phyloP scores from a whole-genome alignment of 495 filamentous ascomycete genomes.

The Zalerion maritima region DNA sequence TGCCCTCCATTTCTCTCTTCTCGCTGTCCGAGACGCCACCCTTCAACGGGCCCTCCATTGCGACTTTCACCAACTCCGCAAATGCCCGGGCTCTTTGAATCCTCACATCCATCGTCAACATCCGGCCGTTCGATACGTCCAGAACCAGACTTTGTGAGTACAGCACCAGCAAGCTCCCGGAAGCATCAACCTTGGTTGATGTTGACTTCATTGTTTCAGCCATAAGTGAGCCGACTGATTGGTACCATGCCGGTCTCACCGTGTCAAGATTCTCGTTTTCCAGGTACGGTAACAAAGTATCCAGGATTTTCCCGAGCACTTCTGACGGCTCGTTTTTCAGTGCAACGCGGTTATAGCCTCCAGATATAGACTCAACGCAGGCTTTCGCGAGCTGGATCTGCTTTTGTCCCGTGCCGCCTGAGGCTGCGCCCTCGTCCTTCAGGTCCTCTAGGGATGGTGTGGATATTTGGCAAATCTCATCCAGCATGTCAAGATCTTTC shows the following conservation, averaged over 20 bases:
- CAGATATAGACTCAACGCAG: slow-evolving; percentile 24
- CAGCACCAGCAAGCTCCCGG: slow-evolving; percentile 9
- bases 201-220: slow-evolving; percentile 10
- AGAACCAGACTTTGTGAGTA: slow-evolving; percentile 24
- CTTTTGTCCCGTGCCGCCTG: slow-evolving; percentile 10
- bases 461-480: slow-evolving; percentile 50
- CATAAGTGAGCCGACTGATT: slow-evolving; percentile 15
- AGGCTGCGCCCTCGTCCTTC: slow-evolving; percentile 33
- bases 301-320: slow-evolving; percentile 18
- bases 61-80: slow-evolving; percentile 12
- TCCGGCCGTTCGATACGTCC: slow-evolving; percentile 18
- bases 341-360: slow-evolving; percentile 24
- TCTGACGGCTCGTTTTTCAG: slow-evolving; percentile 18
- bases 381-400: slow-evolving; percentile 18
- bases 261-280: slow-evolving; percentile 9
- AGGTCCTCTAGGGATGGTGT: slow-evolving; percentile 39
- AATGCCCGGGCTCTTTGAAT: slow-evolving; percentile 23
- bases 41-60: too few species aligned
- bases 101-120: slow-evolving; percentile 24
- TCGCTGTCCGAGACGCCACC: slow-evolving; percentile 14
- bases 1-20: too few species aligned
- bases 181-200: slow-evolving; percentile 1
- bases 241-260: slow-evolving; percentile 22
- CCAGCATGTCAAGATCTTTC: slow-evolving; percentile 51
- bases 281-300: slow-evolving; percentile 16